Percentiles rank a stretch among this genome's conserved stretches.
phyloP scores from a whole-genome alignment of 345 rosid genomes.

The Populus alba region DNA sequence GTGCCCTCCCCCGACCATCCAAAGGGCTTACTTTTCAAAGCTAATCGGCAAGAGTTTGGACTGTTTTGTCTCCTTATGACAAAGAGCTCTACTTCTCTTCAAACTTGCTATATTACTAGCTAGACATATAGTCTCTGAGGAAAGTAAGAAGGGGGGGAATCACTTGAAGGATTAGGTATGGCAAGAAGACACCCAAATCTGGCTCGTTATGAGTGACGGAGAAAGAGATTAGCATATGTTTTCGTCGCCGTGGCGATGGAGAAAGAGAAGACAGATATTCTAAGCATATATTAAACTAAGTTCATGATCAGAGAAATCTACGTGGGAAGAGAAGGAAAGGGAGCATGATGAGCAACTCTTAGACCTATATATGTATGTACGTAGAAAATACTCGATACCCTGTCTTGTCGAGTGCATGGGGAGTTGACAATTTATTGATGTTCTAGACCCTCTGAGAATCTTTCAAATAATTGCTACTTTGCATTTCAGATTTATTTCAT shows the following conservation, averaged over 20 bases:
- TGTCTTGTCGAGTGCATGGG: conserved; percentile 34
- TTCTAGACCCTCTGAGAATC: conserved; percentile 27
- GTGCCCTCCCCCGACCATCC: conserved; percentile 6
- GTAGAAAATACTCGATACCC: conserved; percentile 1
- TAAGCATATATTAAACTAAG: conserved; percentile 8
- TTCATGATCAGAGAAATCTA: conserved; percentile 14
- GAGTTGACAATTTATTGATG: conserved; percentile 39
- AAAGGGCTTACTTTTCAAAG: conserved; percentile 26
- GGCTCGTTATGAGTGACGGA: conserved; percentile 25
- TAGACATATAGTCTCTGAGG: background rate
- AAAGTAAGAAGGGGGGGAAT: conserved; percentile 14
- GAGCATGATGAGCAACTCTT: background rate
- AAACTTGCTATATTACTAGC: background rate
- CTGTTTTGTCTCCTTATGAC: conserved; percentile 13
- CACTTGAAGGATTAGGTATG: conserved; percentile 27
- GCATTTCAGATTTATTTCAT: background rate
- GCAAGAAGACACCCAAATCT: conserved; percentile 28
- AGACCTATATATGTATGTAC: background rate
- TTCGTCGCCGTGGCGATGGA: background rate
- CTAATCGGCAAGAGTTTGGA: conserved; percentile 18
- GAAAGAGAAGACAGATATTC: conserved; percentile 15
- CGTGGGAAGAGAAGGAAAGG: conserved; percentile 21
- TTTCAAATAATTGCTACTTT: conserved; percentile 28
- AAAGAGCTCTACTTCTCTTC: background rate
- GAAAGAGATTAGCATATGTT: conserved; percentile 17